phyloP scores from a whole-genome alignment of 2,329 filamentous ascomycete genomes.

The Neofusicoccum parvum region DNA sequence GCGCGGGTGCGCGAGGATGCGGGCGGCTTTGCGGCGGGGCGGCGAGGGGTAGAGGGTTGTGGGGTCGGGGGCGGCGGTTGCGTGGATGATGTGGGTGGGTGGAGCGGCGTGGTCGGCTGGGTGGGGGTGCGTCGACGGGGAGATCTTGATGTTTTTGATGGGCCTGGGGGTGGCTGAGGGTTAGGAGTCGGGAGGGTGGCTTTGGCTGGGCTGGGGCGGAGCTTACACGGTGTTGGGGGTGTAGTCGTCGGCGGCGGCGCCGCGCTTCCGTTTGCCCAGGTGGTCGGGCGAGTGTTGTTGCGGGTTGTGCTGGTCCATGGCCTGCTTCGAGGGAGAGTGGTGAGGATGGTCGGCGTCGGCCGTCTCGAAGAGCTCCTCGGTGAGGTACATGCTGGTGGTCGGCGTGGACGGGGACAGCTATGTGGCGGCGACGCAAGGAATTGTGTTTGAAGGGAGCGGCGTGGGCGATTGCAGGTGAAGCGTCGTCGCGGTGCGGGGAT shows the following conservation, averaged over 20 bases:
- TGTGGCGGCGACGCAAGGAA: neutral
- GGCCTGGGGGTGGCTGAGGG: neutral
- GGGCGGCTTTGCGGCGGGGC: neutral
- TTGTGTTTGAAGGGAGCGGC: neutral
- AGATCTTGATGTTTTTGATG: constrained; percentile 15
- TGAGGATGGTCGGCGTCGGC: neutral
- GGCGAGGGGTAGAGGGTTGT: constrained; percentile 1
- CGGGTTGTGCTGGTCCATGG: neutral
- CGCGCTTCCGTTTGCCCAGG: constrained; percentile 16
- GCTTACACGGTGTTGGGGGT: constrained; percentile 11
- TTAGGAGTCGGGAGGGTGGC: neutral
- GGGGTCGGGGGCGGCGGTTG: neutral
- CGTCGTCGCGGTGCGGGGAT: neutral
- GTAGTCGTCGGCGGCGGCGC: constrained; percentile 7
- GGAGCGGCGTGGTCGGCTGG: neutral
- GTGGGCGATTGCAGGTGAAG: neutral
- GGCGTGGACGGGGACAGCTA: neutral
- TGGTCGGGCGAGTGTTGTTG: neutral
- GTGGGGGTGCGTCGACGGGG: neutral
- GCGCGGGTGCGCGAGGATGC: neutral
- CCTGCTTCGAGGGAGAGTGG: neutral
- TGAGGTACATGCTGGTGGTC: constrained; percentile 15
- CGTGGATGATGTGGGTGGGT: neutral
- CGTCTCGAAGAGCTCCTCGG: constrained; percentile 18
- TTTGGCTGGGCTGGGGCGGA: neutral